phyloP scores from a whole-genome alignment of 192 early-diverging fungal genomes.

The Podila minutissima region DNA sequence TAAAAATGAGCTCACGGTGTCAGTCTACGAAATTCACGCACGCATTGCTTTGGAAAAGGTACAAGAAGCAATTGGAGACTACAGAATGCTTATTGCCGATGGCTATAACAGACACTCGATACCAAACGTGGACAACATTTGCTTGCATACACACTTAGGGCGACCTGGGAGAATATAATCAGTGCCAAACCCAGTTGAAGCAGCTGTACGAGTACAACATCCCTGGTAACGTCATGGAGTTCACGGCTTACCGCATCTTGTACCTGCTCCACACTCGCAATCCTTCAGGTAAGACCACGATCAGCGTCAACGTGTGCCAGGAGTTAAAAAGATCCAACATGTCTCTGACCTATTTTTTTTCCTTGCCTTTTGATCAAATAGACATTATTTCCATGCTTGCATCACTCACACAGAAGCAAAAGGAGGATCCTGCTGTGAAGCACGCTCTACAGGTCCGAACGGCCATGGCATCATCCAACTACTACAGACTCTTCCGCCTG shows the following conservation, averaged over 20 bases:
- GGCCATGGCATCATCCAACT: conserved; percentile 84
- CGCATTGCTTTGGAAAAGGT: conserved; percentile 96
- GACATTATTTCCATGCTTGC: conserved; percentile 86
- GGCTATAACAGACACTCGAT: too few relatives aligned
- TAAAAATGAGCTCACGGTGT: conserved; percentile 91
- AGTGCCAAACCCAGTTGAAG: conserved; percentile 95
- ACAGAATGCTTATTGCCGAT: too few relatives aligned
- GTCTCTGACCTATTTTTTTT: neutral
- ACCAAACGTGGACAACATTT: too few relatives aligned
- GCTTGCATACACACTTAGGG: conserved; percentile 54
- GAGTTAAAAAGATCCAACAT: neutral
- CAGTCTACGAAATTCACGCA: conserved; percentile 95
- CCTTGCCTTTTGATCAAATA: conserved; percentile 17
- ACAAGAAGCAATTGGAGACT: neutral
- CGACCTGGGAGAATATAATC: conserved; percentile 98
- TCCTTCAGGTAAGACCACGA: conserved; percentile 68
- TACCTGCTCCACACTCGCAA: conserved; percentile 92
- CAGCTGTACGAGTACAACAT: conserved; percentile 81
- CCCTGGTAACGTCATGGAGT: conserved; percentile 85
- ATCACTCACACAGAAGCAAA: conserved; percentile 75
- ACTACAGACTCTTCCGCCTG: conserved; percentile 84
- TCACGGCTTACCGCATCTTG: conserved; percentile 92
- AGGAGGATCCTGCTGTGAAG: conserved; percentile 66
- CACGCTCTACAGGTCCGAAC: conserved; percentile 90
- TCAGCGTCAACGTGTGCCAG: neutral